Percentiles rank a stretch among this genome's conserved stretches.
These are phyloP conservation scores for Camelina hispida DNA, from an alignment of 345 rosid genomes.

Conservation along the genomic window DNA sequence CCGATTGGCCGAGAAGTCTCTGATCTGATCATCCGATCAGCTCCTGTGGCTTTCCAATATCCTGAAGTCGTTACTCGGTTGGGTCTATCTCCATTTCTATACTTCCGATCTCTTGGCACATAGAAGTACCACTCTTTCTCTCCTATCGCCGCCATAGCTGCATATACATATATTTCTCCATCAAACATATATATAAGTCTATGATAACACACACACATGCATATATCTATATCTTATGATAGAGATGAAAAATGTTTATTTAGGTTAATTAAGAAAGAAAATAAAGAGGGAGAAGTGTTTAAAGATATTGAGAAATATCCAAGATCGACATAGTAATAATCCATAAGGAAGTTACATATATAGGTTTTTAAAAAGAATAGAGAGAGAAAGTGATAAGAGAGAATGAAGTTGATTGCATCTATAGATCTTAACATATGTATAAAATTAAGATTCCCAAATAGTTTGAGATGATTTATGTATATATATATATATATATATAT, in stretches of 20 bases:
- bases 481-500: neutral
- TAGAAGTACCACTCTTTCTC: slow-evolving; percentile 99
- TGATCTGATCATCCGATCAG: slow-evolving; percentile 89
- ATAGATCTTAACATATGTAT: slow-evolving; percentile 31
- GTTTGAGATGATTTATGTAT: slow-evolving; percentile 7
- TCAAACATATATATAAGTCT: neutral
- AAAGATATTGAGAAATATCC: neutral
- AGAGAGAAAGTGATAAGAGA: slow-evolving; percentile 10
- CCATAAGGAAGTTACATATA: neutral
- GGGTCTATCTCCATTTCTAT: slow-evolving; percentile 95
- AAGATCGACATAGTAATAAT: slow-evolving; percentile 6
- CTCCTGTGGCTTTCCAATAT: slow-evolving; percentile 99
- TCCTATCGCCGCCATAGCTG: slow-evolving; percentile 96
- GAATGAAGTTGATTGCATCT: neutral
- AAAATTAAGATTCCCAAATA: neutral
- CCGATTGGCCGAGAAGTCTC: slow-evolving; percentile 85
- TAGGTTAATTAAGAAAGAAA: neutral
- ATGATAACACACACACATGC: too few relatives aligned
- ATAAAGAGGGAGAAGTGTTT: neutral
- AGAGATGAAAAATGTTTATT: neutral
- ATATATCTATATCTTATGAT: slow-evolving; percentile 17
- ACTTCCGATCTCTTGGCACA: slow-evolving; percentile 94
- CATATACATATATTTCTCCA: slow-evolving; percentile 10
- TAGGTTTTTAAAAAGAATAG: slow-evolving; percentile 20
- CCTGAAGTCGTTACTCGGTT: slow-evolving; percentile 97